A percentile compares a stretch with the other conserved stretches of the same genome.
phyloP scores from a whole-genome alignment of 495 filamentous ascomycete species.

The Annulohypoxylon moriforme region DNA sequence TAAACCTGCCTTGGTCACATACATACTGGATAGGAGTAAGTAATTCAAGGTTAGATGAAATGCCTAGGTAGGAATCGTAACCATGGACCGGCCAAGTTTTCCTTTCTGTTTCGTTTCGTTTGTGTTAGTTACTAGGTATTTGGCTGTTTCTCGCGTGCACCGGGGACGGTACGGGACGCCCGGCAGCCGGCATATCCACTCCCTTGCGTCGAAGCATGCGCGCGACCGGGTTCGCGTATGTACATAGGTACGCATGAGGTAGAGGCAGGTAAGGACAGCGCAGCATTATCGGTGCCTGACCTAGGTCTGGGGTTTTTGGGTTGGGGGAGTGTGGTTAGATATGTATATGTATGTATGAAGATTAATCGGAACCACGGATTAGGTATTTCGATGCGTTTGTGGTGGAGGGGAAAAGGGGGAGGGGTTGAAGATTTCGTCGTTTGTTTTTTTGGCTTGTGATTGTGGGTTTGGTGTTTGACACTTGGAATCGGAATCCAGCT shows the following conservation, averaged over 20 bases:
- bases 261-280: background rate
- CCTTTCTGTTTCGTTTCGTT: background rate
- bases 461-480: background rate
- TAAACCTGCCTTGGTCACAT: background rate
- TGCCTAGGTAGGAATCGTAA: too few species aligned
- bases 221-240: background rate
- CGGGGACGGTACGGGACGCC: constrained; percentile 8
- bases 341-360: background rate
- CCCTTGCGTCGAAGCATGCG: background rate
- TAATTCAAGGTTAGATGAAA: too few species aligned
- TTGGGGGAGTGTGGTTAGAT: background rate
- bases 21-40: too few species aligned
- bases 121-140: too few species aligned
- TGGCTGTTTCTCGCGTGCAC: background rate
- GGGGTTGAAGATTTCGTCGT: background rate
- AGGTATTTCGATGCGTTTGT: background rate
- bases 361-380: background rate
- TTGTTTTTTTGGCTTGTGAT: background rate
- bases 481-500: background rate
- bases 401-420: background rate
- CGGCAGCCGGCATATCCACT: constrained; percentile 5
- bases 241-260: too few species aligned
- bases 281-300: background rate
- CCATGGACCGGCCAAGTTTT: constrained; percentile 5
- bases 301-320: background rate